A percentile compares a stretch with the other conserved stretches of the same genome.
phyloP scores from a whole-genome alignment of 2,329 filamentous ascomycete species.

The Hymenotorrendiella dingleyae region DNA sequence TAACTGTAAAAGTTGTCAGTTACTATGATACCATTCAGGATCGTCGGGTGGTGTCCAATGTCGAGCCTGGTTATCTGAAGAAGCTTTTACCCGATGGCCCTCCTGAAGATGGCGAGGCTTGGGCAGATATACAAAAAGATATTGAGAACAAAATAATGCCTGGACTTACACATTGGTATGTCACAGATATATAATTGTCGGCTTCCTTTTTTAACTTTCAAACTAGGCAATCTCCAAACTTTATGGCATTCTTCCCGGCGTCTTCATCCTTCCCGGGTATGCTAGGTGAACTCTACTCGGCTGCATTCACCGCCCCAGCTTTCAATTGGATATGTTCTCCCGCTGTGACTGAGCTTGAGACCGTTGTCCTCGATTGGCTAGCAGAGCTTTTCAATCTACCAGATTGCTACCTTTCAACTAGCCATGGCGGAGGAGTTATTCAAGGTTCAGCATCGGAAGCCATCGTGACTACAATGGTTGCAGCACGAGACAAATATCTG shows the following conservation, averaged over 20 bases:
- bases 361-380: conserved; percentile 87
- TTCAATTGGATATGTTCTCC: conserved; percentile 98
- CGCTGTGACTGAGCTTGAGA: conserved; percentile 88
- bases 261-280: conserved; percentile 77
- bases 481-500: conserved; percentile 76
- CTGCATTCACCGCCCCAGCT: conserved; percentile 80
- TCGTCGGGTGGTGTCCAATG: conserved; percentile 67
- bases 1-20: conserved; percentile 57
- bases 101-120: conserved; percentile 63
- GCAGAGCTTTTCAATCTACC: conserved; percentile 71
- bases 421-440: conserved; percentile 81
- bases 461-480: conserved; percentile 78
- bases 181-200: not conserved
- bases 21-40: conserved; percentile 74
- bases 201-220: not conserved
- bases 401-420: conserved; percentile 64
- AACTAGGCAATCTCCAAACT: conserved; percentile 73
- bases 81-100: conserved; percentile 66
- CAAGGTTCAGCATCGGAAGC: conserved; percentile 88
- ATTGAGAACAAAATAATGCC: conserved; percentile 84
- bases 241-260: conserved; percentile 93
- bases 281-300: conserved; percentile 86
- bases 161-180: conserved; percentile 79
- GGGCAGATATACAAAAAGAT: conserved; percentile 75
- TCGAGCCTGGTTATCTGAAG: conserved; percentile 80